phyloP scores from a whole-genome alignment of 225 moss, liverwort and hornwort species.

The Marchantia polymorpha region DNA sequence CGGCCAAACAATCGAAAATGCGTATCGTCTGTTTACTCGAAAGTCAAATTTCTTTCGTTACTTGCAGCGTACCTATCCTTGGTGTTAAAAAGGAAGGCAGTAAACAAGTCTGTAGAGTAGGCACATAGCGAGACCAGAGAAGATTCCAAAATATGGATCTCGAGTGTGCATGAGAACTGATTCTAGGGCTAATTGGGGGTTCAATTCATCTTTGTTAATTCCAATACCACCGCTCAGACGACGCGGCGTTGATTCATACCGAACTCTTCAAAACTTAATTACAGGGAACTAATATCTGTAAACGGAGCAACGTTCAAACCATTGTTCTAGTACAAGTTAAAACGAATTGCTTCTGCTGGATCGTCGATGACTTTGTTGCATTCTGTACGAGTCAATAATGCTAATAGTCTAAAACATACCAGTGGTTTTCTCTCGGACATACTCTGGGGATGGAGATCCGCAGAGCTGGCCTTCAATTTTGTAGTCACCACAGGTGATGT shows the following conservation, averaged over 20 bases:
- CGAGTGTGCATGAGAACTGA: too few relatives aligned
- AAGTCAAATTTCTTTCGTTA: too few relatives aligned
- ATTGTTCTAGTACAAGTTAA: background rate
- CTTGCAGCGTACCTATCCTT: too few relatives aligned
- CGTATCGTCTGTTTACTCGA: too few relatives aligned
- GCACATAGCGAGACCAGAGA: too few relatives aligned
- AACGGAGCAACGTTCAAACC: background rate
- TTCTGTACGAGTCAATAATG: too few relatives aligned
- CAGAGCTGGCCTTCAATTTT: background rate
- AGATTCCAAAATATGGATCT: too few relatives aligned
- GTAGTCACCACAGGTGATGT: background rate
- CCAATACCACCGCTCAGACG: background rate
- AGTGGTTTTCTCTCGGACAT: constrained; percentile 7
- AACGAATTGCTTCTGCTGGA: background rate
- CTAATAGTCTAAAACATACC: background rate
- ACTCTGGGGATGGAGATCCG: constrained; percentile 8
- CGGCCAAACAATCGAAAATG: too few relatives aligned
- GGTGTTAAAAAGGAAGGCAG: too few relatives aligned
- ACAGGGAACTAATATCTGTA: background rate
- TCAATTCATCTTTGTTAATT: too few relatives aligned
- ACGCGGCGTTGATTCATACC: background rate
- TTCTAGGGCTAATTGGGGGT: too few relatives aligned
- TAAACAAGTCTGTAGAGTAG: too few relatives aligned
- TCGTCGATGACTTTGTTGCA: background rate
- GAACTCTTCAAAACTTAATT: background rate